Conservation (phyloP, 1,284 basidiomycete genomes). For the Sanguinoderma infundibulare region DNA sequence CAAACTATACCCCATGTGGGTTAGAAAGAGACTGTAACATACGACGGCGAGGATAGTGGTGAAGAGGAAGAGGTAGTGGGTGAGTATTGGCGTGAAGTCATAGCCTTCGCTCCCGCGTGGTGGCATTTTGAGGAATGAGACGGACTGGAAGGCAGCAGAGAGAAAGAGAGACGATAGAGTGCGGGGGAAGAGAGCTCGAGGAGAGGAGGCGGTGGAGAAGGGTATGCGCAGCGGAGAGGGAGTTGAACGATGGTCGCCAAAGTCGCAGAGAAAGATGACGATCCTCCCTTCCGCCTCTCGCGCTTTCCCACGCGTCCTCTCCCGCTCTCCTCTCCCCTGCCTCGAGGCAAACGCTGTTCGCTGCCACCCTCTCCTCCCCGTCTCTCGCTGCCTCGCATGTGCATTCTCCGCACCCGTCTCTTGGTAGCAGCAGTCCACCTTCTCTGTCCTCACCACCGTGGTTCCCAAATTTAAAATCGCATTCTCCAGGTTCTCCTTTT, state of each 20-base stretch:
- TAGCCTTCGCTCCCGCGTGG: slow-evolving; percentile 62
- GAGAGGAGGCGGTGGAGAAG: slow-evolving; percentile 9
- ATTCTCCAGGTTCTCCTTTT: not conserved
- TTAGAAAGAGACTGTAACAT: slow-evolving; percentile 34
- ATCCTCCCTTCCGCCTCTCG: slow-evolving; percentile 10
- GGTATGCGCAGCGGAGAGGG: slow-evolving; percentile 19
- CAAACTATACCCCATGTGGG: slow-evolving; percentile 9
- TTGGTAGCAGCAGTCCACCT: not conserved
- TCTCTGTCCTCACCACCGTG: not conserved
- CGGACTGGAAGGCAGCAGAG: not conserved
- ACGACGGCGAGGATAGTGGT: slow-evolving; percentile 84
- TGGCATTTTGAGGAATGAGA: slow-evolving; percentile 41
- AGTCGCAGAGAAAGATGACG: slow-evolving; percentile 7
- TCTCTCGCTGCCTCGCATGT: not conserved
- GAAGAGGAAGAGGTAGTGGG: slow-evolving; percentile 89
- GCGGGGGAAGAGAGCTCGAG: slow-evolving; percentile 3
- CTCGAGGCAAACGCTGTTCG: not conserved
- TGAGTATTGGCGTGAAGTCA: slow-evolving; percentile 85
- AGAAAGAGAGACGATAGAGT: slow-evolving; percentile 2
- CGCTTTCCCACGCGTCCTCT: slow-evolving; percentile 13
- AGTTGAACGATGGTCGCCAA: slow-evolving; percentile 20
- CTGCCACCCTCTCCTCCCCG: not conserved
- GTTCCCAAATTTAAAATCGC: not conserved
- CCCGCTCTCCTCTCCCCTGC: not conserved
- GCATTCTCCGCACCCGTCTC: not conserved